These are phyloP conservation scores for Moniliophthora roreri DNA, from an alignment of 1,284 basidiomycete species.

Conservation along the genomic window DNA sequence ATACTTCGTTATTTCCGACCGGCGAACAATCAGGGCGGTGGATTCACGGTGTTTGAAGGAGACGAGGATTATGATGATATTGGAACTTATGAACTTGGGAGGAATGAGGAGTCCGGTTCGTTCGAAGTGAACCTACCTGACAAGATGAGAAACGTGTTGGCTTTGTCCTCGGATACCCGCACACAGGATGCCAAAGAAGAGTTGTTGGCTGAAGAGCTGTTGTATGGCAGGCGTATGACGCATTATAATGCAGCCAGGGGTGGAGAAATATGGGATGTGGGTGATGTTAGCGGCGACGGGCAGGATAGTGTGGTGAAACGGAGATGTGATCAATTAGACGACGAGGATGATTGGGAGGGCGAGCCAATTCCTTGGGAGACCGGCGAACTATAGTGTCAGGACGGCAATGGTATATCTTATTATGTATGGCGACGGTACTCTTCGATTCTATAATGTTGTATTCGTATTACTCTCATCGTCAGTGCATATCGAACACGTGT, in stretches of 20 bases:
- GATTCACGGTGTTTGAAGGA: slow-evolving; percentile 5
- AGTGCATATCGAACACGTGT: slow-evolving; percentile 4
- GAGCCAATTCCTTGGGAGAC: slow-evolving; percentile 79
- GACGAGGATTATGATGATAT: background rate
- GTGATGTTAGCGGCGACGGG: slow-evolving; percentile 53
- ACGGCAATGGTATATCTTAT: slow-evolving; percentile 7
- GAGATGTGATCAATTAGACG: slow-evolving; percentile 34
- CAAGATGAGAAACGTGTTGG: slow-evolving; percentile 59
- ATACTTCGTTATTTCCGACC: slow-evolving; percentile 35
- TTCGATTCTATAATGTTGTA: slow-evolving; percentile 22
- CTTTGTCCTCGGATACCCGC: slow-evolving; percentile 48
- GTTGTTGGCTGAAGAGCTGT: slow-evolving; percentile 52
- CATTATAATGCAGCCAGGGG: slow-evolving; percentile 63
- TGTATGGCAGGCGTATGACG: slow-evolving; percentile 55
- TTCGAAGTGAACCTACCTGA: slow-evolving; percentile 66
- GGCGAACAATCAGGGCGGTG: slow-evolving; percentile 23
- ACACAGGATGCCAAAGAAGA: slow-evolving; percentile 47
- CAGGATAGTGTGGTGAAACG: slow-evolving; percentile 28
- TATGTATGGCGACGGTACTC: slow-evolving; percentile 37
- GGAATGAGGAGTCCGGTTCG: slow-evolving; percentile 22
- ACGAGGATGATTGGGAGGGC: slow-evolving; percentile 79
- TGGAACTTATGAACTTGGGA: slow-evolving; percentile 9
- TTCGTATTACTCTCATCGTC: background rate
- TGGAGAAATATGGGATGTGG: slow-evolving; percentile 74
- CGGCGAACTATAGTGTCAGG: slow-evolving; percentile 57